Evolutionary conservation across 1,284 basidiomycete species (phyloP).

Genomic region (Leucoagaricus sp.): DNA sequence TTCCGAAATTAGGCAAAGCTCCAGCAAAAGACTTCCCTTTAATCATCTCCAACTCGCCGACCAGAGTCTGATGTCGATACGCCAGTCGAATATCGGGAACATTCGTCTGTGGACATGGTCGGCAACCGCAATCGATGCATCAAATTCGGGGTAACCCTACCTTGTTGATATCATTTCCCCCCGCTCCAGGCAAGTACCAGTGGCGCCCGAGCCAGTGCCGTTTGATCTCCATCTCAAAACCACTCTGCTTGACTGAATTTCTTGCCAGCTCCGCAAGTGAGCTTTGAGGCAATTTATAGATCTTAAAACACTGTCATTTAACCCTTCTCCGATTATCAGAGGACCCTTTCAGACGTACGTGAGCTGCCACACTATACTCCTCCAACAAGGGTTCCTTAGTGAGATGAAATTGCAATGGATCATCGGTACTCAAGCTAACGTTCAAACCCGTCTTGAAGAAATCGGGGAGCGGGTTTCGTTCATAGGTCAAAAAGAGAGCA

Average conservation of each 20-base stretch:
- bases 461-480: constrained; percentile 95
- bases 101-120: constrained; percentile 88
- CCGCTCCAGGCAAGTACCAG: constrained; percentile 88
- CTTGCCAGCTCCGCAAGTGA: constrained; percentile 90
- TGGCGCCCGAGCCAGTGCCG: constrained; percentile 93
- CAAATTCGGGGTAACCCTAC: constrained; percentile 38
- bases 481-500: constrained; percentile 95
- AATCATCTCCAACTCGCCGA: constrained; percentile 85
- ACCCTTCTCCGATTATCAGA: not conserved
- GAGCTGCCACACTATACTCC: constrained; percentile 97
- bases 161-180: constrained; percentile 92
- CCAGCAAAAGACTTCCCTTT: constrained; percentile 8
- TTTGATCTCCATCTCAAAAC: constrained; percentile 99
- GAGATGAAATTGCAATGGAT: constrained; percentile 95
- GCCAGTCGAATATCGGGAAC: constrained; percentile 90
- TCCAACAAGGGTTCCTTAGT: constrained; percentile 95
- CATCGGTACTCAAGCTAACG: constrained; percentile 95
- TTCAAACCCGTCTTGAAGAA: constrained; percentile 98
- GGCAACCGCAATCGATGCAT: constrained; percentile 9
- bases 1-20: constrained; percentile 7
- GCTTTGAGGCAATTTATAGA: constrained; percentile 89
- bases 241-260: constrained; percentile 95
- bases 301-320: constrained; percentile 43
- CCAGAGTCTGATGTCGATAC: constrained; percentile 87
- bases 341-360: constrained; percentile 57